Evolutionary conservation across 257 asterid genomes (phyloP).

Genomic region (Fraxinus quadrangulata): DNA sequence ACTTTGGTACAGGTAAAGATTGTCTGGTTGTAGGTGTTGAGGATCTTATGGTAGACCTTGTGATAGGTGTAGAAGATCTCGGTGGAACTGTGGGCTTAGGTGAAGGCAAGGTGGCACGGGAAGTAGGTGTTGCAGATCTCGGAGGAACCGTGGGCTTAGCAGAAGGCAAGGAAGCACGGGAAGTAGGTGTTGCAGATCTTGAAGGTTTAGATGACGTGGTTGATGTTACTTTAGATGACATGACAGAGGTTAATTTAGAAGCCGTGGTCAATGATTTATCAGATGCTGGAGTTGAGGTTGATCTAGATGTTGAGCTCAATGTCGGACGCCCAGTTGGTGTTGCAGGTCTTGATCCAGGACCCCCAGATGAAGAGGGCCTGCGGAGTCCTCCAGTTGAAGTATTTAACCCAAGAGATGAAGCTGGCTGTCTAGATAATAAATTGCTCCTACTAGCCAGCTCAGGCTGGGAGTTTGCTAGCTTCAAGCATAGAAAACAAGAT

Average conservation of each 20-base stretch:
- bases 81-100: slow-evolving; percentile 70
- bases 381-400: slow-evolving; percentile 41
- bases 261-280: slow-evolving; percentile 37
- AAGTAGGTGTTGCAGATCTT: slow-evolving; percentile 43
- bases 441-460: slow-evolving; percentile 44
- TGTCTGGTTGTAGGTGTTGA: slow-evolving; percentile 49
- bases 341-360: slow-evolving; percentile 47
- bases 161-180: too few species aligned
- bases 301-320: slow-evolving; percentile 43
- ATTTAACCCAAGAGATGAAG: slow-evolving; percentile 42
- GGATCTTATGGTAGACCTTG: slow-evolving; percentile 45
- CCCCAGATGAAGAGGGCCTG: slow-evolving; percentile 56
- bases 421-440: slow-evolving; percentile 38
- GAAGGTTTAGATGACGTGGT: slow-evolving; percentile 58
- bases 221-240: slow-evolving; percentile 51
- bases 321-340: slow-evolving; percentile 54
- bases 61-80: slow-evolving; percentile 51
- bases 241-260: slow-evolving; percentile 45
- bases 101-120: slow-evolving; percentile 66
- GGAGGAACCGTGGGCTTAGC: too few species aligned
- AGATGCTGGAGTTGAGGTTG: slow-evolving; percentile 39
- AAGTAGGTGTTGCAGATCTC: slow-evolving; percentile 61
- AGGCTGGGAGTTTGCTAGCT: slow-evolving; percentile 50
- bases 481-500: slow-evolving; percentile 26
- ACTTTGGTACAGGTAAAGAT: slow-evolving; percentile 37